A percentile compares a stretch with the other conserved stretches of the same genome.
phyloP scores from a whole-genome alignment of 768 basidiomycete species.

The Punctularia strigosozonata region DNA sequence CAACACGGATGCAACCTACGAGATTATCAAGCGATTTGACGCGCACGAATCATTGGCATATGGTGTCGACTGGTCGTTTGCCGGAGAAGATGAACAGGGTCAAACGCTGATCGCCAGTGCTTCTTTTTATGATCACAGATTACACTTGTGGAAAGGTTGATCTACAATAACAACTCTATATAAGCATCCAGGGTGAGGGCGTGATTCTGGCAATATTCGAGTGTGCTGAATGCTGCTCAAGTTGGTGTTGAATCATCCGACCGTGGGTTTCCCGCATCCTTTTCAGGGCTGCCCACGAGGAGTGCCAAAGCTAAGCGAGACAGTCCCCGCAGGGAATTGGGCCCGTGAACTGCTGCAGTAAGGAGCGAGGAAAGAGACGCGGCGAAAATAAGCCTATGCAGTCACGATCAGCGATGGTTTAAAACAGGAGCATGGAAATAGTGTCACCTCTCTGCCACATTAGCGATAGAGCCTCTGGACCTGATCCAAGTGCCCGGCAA shows the following conservation, averaged over 20 bases:
- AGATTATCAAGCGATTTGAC: slow-evolving; percentile 51
- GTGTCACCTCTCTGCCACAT: slow-evolving; percentile 43
- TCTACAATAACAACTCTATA: too few relatives aligned
- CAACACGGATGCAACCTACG: slow-evolving; percentile 13
- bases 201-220: too few relatives aligned
- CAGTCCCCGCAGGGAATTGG: slow-evolving; percentile 58
- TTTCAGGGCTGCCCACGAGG: slow-evolving; percentile 50
- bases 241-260: too few relatives aligned
- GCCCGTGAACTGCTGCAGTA: slow-evolving; percentile 49
- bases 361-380: slow-evolving; percentile 55
- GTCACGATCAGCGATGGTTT: neutral
- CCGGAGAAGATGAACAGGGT: slow-evolving; percentile 12
- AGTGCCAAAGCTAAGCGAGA: slow-evolving; percentile 64
- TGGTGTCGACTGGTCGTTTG: slow-evolving; percentile 81
- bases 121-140: slow-evolving; percentile 87
- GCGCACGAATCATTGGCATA: slow-evolving; percentile 80
- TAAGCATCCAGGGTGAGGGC: too few relatives aligned
- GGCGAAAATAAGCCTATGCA: slow-evolving; percentile 40
- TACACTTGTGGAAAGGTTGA: slow-evolving; percentile 74
- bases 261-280: too few relatives aligned
- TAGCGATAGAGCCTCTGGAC: slow-evolving; percentile 27
- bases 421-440: neutral
- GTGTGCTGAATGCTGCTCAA: too few relatives aligned
- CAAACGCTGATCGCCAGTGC: slow-evolving; percentile 71
- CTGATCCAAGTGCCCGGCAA: slow-evolving; percentile 45